phyloP scores from a whole-genome alignment of 352 stramenopile genomes.

The Phytophthora sojae region DNA sequence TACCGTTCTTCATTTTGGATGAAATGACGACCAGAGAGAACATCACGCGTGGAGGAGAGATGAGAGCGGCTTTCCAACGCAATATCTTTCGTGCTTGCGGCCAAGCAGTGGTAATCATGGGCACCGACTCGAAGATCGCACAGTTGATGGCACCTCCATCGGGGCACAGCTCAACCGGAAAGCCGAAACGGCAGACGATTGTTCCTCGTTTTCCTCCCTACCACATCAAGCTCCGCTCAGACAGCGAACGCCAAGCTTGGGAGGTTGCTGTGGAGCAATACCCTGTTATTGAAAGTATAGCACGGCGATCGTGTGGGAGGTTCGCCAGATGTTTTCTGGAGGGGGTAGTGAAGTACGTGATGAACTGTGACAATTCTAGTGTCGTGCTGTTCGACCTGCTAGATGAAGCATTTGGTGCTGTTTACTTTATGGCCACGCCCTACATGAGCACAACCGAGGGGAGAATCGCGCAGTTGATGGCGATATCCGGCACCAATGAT shows the following conservation, averaged over 20 bases:
- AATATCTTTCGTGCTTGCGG: not conserved
- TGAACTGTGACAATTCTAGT: not conserved
- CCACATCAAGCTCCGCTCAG: not conserved
- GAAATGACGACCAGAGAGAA: not conserved
- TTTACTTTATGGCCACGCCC: no score
- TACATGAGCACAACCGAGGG: no score
- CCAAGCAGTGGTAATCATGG: not conserved
- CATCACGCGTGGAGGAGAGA: not conserved
- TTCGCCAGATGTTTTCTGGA: not conserved
- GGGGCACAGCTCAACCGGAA: not conserved
- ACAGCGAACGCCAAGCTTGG: not conserved
- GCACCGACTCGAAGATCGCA: not conserved
- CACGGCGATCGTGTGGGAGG: not conserved
- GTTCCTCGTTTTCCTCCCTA: not conserved
- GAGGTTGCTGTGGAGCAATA: not conserved
- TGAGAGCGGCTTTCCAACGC: not conserved
- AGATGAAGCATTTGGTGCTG: not conserved
- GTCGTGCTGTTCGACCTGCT: not conserved
- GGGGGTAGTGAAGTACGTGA: not conserved
- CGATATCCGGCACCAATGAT: no score
- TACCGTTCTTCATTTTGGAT: not conserved
- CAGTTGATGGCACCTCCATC: not conserved
- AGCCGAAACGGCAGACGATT: not conserved
- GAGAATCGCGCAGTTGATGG: no score
- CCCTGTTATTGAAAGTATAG: not conserved